Evolutionary conservation across 257 asterid genomes (phyloP).

Genomic region (Forsythia suspensa): DNA sequence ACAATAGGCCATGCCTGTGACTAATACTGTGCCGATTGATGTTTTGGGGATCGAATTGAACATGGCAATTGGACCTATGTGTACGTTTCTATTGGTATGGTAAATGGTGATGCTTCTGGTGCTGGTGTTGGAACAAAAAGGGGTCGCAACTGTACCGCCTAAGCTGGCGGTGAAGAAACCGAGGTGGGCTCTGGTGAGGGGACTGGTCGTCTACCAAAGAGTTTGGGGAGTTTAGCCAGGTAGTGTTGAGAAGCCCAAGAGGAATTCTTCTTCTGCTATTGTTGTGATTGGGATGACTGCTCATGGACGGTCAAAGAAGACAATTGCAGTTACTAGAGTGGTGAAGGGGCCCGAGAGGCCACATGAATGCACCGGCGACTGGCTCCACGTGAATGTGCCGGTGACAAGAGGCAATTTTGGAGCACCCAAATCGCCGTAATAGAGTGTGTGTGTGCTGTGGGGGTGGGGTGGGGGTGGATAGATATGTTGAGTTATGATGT

Average conservation of each 20-base stretch:
- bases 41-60: neutral
- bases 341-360: slow-evolving; percentile 51
- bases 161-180: slow-evolving; percentile 27
- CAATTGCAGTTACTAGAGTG: neutral
- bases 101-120: slow-evolving; percentile 34
- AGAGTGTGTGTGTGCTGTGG: too few relatives aligned
- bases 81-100: slow-evolving; percentile 40
- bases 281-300: neutral
- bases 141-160: slow-evolving; percentile 75
- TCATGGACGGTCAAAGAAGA: slow-evolving; percentile 44
- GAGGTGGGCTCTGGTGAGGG: slow-evolving; percentile 25
- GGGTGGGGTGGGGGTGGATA: too few relatives aligned
- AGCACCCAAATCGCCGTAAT: too few relatives aligned
- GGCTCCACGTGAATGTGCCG: too few relatives aligned
- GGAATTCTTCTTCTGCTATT: slow-evolving; percentile 7
- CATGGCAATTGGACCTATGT: slow-evolving; percentile 19
- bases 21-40: slow-evolving; percentile 16
- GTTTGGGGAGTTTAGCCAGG: neutral
- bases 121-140: slow-evolving; percentile 22
- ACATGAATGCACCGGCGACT: too few relatives aligned
- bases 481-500: too few relatives aligned
- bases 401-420: too few relatives aligned
- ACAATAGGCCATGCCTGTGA: neutral
- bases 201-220: slow-evolving; percentile 44
- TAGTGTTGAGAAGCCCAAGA: slow-evolving; percentile 29